Conservation (phyloP, 306 rosid genomes). For the Comarum palustre region DNA sequence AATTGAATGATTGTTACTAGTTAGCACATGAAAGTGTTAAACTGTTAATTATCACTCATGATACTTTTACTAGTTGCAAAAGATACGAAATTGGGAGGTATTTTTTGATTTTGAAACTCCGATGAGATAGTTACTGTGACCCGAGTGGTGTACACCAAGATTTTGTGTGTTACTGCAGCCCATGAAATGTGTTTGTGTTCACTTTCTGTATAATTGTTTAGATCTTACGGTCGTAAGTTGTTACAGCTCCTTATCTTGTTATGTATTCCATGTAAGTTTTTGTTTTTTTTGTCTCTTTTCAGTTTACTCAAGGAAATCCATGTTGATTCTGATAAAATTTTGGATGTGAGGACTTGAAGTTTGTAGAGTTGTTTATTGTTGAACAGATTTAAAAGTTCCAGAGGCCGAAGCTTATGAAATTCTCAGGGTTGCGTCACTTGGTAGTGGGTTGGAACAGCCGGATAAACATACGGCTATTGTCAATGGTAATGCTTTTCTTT, state of each 20-base stretch:
- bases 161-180: background rate
- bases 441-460: constrained; percentile 46
- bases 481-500: constrained; percentile 47
- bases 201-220: background rate
- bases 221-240: background rate
- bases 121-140: background rate
- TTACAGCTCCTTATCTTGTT: background rate
- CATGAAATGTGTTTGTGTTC: background rate
- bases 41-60: background rate
- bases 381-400: constrained; percentile 55
- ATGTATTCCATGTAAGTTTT: background rate
- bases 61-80: background rate
- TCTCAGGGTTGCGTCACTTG: constrained; percentile 50
- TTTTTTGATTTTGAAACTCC: background rate
- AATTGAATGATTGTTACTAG: background rate
- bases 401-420: constrained; percentile 69
- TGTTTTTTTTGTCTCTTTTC: background rate
- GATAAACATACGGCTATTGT: constrained; percentile 31
- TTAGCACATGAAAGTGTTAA: background rate
- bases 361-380: constrained; percentile 22
- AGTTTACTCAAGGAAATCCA: too few relatives aligned
- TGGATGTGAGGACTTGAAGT: background rate
- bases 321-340: background rate
- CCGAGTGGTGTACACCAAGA: background rate
- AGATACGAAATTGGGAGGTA: background rate